These are phyloP conservation scores for Penicillium maclennaniae DNA, from an alignment of 495 filamentous ascomycete genomes.

Conservation along the genomic window DNA sequence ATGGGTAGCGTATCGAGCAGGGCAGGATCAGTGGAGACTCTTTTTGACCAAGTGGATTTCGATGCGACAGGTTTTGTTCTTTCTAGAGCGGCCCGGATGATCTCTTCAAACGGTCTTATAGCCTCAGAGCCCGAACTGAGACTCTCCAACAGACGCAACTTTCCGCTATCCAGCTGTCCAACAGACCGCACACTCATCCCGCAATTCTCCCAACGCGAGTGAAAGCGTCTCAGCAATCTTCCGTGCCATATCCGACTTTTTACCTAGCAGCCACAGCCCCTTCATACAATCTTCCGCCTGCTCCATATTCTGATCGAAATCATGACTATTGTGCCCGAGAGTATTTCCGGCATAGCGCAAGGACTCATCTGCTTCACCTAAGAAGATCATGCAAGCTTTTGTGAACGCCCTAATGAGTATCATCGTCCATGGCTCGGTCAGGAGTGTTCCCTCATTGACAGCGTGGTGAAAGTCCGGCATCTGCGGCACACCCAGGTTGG, in stretches of 20 bases:
- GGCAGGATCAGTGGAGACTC: too few species aligned
- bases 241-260: constrained; percentile 38
- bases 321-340: background rate
- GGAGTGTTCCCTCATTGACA: constrained; percentile 23
- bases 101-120: too few species aligned
- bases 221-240: background rate
- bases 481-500: background rate
- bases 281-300: constrained; percentile 27
- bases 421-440: constrained; percentile 42
- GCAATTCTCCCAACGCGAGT: background rate
- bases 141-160: too few species aligned
- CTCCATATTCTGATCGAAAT: constrained; percentile 1
- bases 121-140: too few species aligned
- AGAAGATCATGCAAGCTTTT: constrained; percentile 26
- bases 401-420: constrained; percentile 38
- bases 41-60: too few species aligned
- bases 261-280: constrained; percentile 35
- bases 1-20: too few species aligned
- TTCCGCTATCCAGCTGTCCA: too few species aligned
- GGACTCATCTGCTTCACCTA: constrained; percentile 10
- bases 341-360: constrained; percentile 1
- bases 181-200: background rate
- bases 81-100: too few species aligned
- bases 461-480: constrained; percentile 6
- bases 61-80: too few species aligned